Evolutionary conservation across 139 green algal genomes (phyloP).

Genomic region (Yamagishiella unicocca): DNA sequence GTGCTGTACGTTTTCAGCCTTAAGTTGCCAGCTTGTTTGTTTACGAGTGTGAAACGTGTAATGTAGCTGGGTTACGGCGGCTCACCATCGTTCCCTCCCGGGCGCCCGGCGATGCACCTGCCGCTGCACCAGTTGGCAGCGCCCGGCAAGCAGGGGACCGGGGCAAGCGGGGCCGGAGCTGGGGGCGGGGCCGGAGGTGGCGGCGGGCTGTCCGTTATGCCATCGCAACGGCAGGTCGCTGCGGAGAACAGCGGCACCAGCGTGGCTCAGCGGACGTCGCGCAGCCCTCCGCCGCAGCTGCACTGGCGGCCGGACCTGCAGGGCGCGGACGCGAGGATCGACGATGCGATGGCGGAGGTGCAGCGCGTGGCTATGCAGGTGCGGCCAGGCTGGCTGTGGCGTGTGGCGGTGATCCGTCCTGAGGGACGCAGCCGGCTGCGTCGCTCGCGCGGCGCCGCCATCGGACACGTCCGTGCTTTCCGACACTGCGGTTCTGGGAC

Average conservation of each 20-base stretch:
- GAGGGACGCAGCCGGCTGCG: background rate
- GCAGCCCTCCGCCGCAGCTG: background rate
- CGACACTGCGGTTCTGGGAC: no score
- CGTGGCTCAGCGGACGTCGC: no score
- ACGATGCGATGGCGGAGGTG: conserved; percentile 34
- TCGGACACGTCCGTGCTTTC: no score
- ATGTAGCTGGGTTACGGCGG: no score
- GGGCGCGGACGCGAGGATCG: conserved; percentile 1
- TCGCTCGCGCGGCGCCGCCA: no score
- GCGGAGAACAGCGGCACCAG: no score
- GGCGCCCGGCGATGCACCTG: background rate
- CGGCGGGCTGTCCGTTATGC: background rate
- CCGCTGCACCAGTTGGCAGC: background rate
- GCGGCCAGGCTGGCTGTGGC: background rate
- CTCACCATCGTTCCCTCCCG: background rate
- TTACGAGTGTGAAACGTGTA: no score
- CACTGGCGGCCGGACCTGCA: conserved; percentile 7
- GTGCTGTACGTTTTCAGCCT: no score
- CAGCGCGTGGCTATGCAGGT: conserved; percentile 27
- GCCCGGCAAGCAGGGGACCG: background rate
- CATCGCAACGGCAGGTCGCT: background rate
- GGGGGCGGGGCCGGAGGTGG: no score
- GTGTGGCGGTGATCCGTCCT: background rate
- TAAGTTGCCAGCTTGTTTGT: no score
- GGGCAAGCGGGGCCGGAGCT: background rate